phyloP scores from a whole-genome alignment of 495 filamentous ascomycete genomes.

The Jackrogersella multiformis region DNA sequence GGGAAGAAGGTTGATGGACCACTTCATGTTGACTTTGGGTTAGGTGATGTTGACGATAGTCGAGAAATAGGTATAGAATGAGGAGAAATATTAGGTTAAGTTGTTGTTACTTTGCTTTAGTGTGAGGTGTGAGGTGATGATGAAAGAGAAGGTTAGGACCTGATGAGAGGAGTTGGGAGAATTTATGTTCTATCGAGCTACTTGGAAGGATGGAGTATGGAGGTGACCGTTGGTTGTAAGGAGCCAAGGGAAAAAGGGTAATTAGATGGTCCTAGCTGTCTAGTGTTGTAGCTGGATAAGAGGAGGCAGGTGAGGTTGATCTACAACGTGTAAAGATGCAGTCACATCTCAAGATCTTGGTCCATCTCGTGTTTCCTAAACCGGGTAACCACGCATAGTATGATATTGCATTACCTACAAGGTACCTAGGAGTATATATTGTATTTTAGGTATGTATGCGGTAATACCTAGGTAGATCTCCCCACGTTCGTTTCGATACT shows the following conservation, averaged over 20 bases:
- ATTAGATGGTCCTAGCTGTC: not conserved
- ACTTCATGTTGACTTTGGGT: conserved; percentile 40
- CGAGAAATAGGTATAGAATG: not conserved
- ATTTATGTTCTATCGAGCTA: conserved; percentile 29
- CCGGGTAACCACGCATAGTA: too few relatives aligned
- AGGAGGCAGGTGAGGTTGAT: not conserved
- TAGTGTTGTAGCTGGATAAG: too few relatives aligned
- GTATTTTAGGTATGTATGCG: too few relatives aligned
- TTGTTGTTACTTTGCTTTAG: not conserved
- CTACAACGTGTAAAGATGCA: conserved; percentile 7
- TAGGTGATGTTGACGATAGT: not conserved
- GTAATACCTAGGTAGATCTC: conserved; percentile 1
- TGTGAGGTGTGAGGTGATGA: not conserved
- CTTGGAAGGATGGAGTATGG: conserved; percentile 9
- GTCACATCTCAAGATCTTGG: conserved; percentile 19
- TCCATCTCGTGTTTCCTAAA: not conserved
- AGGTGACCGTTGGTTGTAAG: not conserved
- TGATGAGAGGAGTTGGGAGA: conserved; percentile 10
- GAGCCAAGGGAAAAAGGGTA: conserved; percentile 13
- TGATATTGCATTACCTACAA: too few relatives aligned
- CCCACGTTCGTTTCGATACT: not conserved
- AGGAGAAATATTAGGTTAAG: not conserved
- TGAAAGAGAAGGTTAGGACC: not conserved
- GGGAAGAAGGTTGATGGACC: conserved; percentile 32
- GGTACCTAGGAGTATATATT: too few relatives aligned